phyloP scores from a whole-genome alignment of 192 early-diverging fungal species.

The Phycomyces blakesleeanus region DNA sequence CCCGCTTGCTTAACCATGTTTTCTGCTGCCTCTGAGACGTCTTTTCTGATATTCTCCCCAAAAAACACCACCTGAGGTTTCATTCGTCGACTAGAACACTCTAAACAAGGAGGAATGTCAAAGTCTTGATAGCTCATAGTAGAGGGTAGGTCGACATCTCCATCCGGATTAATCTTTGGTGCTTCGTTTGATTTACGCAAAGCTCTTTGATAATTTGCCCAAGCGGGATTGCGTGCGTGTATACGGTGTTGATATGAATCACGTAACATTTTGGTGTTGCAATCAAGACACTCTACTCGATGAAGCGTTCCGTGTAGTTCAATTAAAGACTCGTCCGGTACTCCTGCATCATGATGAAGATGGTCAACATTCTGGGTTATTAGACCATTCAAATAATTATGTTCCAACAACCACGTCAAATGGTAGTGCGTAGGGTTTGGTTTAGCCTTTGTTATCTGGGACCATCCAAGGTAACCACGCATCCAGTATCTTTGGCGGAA shows the following conservation, averaged over 20 bases:
- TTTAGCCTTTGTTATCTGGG: conserved; percentile 56
- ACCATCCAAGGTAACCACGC: conserved; percentile 80
- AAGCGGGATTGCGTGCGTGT: conserved; percentile 64
- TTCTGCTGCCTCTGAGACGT: conserved; percentile 52
- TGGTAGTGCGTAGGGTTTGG: conserved; percentile 75
- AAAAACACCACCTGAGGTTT: conserved; percentile 87
- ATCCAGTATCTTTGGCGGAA: conserved; percentile 90
- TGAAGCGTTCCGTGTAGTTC: conserved; percentile 86
- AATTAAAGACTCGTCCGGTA: conserved; percentile 44
- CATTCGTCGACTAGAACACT: conserved; percentile 59
- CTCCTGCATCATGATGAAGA: conserved; percentile 63
- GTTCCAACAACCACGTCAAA: conserved; percentile 42
- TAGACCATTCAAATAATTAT: conserved; percentile 48
- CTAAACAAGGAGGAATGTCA: conserved; percentile 63
- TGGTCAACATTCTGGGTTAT: conserved; percentile 95
- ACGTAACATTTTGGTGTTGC: conserved; percentile 51
- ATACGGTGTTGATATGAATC: conserved; percentile 62
- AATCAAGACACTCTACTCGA: conserved; percentile 69
- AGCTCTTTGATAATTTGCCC: conserved; percentile 23
- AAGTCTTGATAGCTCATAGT: conserved; percentile 62
- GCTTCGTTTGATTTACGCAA: conserved; percentile 40
- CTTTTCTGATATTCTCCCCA: conserved; percentile 73
- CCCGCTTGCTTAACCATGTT: conserved; percentile 54
- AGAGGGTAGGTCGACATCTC: conserved; percentile 68
- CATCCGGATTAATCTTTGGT: conserved; percentile 72